Base-by-base conservation (phyloP, 305 asterid species). In the Withania somnifera region DNA sequence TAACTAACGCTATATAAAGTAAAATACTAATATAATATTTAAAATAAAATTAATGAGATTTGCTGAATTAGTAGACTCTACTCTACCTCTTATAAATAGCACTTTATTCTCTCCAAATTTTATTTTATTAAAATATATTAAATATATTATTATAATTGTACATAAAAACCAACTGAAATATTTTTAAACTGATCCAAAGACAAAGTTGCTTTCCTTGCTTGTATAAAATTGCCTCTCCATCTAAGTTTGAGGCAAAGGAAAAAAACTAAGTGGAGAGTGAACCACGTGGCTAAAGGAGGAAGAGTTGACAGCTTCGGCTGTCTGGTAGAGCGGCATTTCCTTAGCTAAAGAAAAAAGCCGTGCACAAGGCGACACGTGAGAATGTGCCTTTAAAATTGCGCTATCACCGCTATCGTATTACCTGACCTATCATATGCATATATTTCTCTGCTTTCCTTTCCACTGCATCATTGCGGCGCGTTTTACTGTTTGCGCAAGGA, bases 241-340 rank as follows among this genome's bases (percentile, higher is more conserved):
- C 11, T 28, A 7, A 32, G 36, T 54, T 45, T 14, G 19, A 36
- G 28, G 9, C 66, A 69, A n/a, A 82, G 82, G 77, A 81, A 53
- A 63, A 63, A 47, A 60, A 57, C 78, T 77, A 86, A 64, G 80
- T 3, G 77, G 76, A 82, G 83, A 57, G 76, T 2, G 77, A 20
- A 60, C 60, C 97, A 90, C 90, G 94, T 88, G 95, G 89, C 87
- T 66, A n/a, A 67, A 73, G 81, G 11, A 81, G 69, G 84, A 63
- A 87, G 61, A 91, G 53, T 79, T 28, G 66, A 73, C 64, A 42
- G 69, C 64, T n/a, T 26, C 4, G 78, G 91, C 86, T 88, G 89
- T 60, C 89, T 82, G 77, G 71, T 0, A 54, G 88, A 67, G 83
- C 91, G 89, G 87, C 88, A 87, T 56, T 83, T 26, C 54, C 45